Percentiles rank a stretch among this genome's conserved stretches.
Conservation (phyloP, 306 rosid species). For the Sechiopsis laciniata region DNA sequence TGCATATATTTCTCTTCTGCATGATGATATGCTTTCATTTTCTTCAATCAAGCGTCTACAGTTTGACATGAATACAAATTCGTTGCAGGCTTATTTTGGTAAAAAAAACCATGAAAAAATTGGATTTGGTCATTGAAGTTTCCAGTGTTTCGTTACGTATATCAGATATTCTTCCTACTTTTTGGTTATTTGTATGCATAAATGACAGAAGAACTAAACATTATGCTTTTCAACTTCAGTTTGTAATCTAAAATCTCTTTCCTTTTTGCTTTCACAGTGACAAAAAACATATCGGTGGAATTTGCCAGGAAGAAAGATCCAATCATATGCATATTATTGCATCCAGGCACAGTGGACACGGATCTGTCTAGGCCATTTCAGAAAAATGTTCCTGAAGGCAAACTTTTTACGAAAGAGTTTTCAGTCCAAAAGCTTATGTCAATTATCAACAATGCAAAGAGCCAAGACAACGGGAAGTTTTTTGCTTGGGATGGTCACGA, state of each 20-base stretch:
- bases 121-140: neutral
- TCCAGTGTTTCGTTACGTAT: neutral
- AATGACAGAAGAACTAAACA: neutral
- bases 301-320: conserved; percentile 79
- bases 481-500: conserved; percentile 97
- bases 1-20: neutral
- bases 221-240: neutral
- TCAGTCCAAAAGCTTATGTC: conserved; percentile 66
- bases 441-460: conserved; percentile 58
- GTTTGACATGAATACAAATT: neutral
- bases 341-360: conserved; percentile 97
- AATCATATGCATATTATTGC: conserved; percentile 62
- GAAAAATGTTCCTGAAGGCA: conserved; percentile 66
- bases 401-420: conserved; percentile 72
- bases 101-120: neutral
- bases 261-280: conserved; percentile 37
- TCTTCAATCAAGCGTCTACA: neutral
- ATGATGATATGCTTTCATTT: neutral
- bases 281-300: conserved; percentile 65
- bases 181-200: neutral
- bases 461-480: conserved; percentile 76
- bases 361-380: conserved; percentile 93
- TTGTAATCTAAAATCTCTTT: neutral
- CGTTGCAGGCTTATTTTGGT: neutral
- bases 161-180: neutral